phyloP scores from a whole-genome alignment of 2,329 filamentous ascomycete species.

The Setomelanomma holmii region DNA sequence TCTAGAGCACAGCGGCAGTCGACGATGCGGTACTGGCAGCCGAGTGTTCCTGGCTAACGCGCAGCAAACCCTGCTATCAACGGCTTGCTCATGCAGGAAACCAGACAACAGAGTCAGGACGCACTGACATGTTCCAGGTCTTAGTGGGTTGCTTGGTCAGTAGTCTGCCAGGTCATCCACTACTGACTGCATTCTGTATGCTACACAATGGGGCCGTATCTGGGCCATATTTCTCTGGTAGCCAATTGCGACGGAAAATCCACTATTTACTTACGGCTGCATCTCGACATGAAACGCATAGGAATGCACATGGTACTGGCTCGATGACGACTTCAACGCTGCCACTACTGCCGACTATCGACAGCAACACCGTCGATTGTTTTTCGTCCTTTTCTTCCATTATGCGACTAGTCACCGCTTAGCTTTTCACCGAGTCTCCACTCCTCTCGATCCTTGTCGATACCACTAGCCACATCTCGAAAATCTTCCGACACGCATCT shows the following conservation, averaged over 20 bases:
- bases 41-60: slow-evolving; percentile 22
- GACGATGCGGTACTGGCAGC: slow-evolving; percentile 6
- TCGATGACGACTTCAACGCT: slow-evolving; percentile 21
- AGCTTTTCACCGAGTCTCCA: slow-evolving; percentile 17
- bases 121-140: slow-evolving; percentile 36
- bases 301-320: slow-evolving; percentile 14
- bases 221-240: slow-evolving; percentile 13
- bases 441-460: background rate
- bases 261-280: slow-evolving; percentile 9
- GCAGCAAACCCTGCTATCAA: slow-evolving; percentile 23
- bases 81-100: slow-evolving; percentile 24
- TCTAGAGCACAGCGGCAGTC: slow-evolving; percentile 1
- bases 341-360: slow-evolving; percentile 10
- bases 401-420: slow-evolving; percentile 18
- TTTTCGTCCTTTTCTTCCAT: slow-evolving; percentile 15
- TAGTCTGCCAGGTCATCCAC: slow-evolving; percentile 39
- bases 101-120: slow-evolving; percentile 15
- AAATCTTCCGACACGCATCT: slow-evolving; percentile 26
- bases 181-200: slow-evolving; percentile 28
- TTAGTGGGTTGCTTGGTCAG: slow-evolving; percentile 37
- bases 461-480: slow-evolving; percentile 11
- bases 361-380: slow-evolving; percentile 10
- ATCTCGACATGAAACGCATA: slow-evolving; percentile 25
- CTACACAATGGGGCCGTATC: slow-evolving; percentile 20
- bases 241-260: slow-evolving; percentile 27